Percentiles rank a stretch among this genome's conserved stretches.
phyloP scores from a whole-genome alignment of 2,329 filamentous ascomycete species.

The Fusarium poae region DNA sequence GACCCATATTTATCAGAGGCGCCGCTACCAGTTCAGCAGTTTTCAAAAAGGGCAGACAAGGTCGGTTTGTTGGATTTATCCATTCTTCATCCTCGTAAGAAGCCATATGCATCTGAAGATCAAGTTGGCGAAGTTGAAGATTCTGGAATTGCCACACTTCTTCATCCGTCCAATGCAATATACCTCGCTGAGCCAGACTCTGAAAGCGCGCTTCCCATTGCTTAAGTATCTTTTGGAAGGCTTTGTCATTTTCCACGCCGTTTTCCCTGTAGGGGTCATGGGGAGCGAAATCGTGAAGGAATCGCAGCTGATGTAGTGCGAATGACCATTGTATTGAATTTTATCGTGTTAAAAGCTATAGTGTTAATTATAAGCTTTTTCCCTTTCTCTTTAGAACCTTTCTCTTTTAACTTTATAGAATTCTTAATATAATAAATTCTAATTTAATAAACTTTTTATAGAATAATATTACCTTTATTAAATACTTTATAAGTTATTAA shows the following conservation, averaged over 20 bases:
- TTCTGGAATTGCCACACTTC: neutral
- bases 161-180: fast-evolving
- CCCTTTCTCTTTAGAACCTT: too few relatives aligned
- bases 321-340: too few relatives aligned
- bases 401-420: too few relatives aligned
- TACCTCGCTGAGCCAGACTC: neutral
- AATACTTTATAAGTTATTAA: too few relatives aligned
- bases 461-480: too few relatives aligned
- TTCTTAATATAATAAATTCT: too few relatives aligned
- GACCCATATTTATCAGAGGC: neutral
- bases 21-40: constrained; percentile 4
- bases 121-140: neutral
- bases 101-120: constrained; percentile 5
- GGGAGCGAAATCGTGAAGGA: constrained; percentile 9
- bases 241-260: neutral
- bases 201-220: neutral
- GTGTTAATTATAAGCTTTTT: too few relatives aligned
- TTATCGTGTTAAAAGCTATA: too few relatives aligned
- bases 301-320: neutral
- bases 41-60: neutral
- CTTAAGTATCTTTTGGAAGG: neutral
- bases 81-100: neutral
- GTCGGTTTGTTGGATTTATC: neutral
- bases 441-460: too few relatives aligned
- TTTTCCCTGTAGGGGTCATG: neutral